Evolutionary conservation across 805 yeast species (phyloP).

Genomic region (Naumovozyma dairenensis): DNA sequence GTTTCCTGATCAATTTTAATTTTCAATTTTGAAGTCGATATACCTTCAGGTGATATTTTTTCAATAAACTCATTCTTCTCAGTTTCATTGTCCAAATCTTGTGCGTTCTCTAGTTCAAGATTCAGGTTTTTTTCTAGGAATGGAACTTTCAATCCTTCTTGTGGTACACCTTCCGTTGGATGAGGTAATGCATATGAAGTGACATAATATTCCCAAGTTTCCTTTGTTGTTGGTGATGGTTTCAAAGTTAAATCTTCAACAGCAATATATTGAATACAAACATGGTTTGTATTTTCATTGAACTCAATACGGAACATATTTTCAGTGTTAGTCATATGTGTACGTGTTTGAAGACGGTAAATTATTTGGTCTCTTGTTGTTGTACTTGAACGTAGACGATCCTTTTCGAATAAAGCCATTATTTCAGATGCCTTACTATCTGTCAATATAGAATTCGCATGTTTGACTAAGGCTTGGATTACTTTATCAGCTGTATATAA

Average conservation of each 20-base stretch:
- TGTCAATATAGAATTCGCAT: conserved; percentile 72
- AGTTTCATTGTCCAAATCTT: conserved; percentile 1
- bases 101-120: conserved; percentile 37
- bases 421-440: conserved; percentile 77
- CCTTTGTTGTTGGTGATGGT: conserved; percentile 58
- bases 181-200: conserved; percentile 90
- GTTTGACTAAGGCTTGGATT: conserved; percentile 72
- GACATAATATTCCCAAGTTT: conserved; percentile 85
- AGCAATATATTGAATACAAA: conserved; percentile 73
- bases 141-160: conserved; percentile 68
- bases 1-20: conserved; percentile 73
- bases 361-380: conserved; percentile 81
- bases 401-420: conserved; percentile 71
- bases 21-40: conserved; percentile 57
- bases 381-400: conserved; percentile 53
- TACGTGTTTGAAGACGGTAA: conserved; percentile 80
- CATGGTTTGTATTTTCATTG: conserved; percentile 41
- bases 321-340: conserved; percentile 75
- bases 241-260: conserved; percentile 81
- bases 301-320: conserved; percentile 84
- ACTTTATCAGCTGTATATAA: conserved; percentile 90
- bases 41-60: conserved; percentile 40
- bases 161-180: conserved; percentile 92
- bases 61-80: too few relatives aligned
- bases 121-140: conserved; percentile 55